Conservation (phyloP, 495 filamentous ascomycete species). For the Trichoderma parareesei region DNA sequence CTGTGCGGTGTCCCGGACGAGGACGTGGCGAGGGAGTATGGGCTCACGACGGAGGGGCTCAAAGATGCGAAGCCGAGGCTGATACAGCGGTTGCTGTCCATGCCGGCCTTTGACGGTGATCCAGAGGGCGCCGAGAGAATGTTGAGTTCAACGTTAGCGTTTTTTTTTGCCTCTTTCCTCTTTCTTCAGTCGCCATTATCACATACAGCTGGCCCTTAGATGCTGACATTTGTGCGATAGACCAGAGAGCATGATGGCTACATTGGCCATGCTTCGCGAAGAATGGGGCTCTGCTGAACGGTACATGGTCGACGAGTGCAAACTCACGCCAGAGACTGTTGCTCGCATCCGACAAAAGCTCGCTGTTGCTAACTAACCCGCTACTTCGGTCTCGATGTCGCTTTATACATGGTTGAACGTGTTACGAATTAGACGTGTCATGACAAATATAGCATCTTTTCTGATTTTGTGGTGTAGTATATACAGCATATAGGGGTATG, state of each 20-base stretch:
- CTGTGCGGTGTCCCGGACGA: slow-evolving; percentile 49
- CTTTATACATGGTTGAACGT: neutral
- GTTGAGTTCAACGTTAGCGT: slow-evolving; percentile 39
- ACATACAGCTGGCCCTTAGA: neutral
- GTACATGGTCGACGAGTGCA: slow-evolving; percentile 45
- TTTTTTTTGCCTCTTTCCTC: slow-evolving; percentile 8
- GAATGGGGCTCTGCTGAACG: slow-evolving; percentile 49
- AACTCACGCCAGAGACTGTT: slow-evolving; percentile 43
- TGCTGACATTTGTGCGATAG: slow-evolving; percentile 24
- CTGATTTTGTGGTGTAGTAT: slow-evolving; percentile 1
- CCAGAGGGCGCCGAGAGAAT: slow-evolving; percentile 40
- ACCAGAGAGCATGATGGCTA: slow-evolving; percentile 46
- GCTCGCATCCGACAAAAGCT: slow-evolving; percentile 41
- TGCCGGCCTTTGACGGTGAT: slow-evolving; percentile 34
- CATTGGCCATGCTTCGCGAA: slow-evolving; percentile 40
- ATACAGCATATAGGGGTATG: neutral
- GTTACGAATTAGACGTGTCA: neutral
- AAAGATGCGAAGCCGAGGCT: slow-evolving; percentile 33
- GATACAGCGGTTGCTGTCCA: slow-evolving; percentile 34
- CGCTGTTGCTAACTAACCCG: slow-evolving; percentile 25
- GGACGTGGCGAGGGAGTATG: slow-evolving; percentile 54
- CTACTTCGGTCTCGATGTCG: neutral
- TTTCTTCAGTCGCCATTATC: neutral
- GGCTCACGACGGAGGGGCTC: slow-evolving; percentile 49
- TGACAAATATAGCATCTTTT: neutral